These are phyloP conservation scores for Russula sp. DNA, from an alignment of 768 basidiomycete species.

Conservation along the genomic window DNA sequence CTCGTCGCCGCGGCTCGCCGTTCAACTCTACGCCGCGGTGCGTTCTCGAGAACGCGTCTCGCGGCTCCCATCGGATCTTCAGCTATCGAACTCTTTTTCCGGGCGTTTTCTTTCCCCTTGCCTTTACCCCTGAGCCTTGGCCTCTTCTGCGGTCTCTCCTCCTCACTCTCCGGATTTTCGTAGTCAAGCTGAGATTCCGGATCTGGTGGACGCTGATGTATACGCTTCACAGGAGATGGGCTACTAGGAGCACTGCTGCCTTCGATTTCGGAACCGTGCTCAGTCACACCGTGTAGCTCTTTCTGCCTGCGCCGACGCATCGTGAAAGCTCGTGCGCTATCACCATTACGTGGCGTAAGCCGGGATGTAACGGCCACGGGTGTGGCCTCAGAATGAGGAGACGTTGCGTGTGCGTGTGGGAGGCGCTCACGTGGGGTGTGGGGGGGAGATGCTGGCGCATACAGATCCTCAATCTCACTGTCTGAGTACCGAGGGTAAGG, in stretches of 20 bases:
- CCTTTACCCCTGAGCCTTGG: conserved; percentile 28
- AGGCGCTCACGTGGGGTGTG: conserved; percentile 22
- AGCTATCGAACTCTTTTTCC: conserved; percentile 37
- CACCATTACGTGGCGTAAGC: conserved; percentile 26
- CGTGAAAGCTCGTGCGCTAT: conserved; percentile 26
- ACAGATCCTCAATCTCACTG: conserved; percentile 30
- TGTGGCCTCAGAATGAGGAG: conserved; percentile 12
- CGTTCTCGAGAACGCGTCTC: conserved; percentile 19
- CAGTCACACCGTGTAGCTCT: conserved; percentile 19
- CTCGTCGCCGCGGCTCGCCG: background rate
- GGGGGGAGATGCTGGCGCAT: conserved; percentile 25
- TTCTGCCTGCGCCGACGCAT: conserved; percentile 29
- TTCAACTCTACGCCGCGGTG: conserved; percentile 11
- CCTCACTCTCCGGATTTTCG: conserved; percentile 27
- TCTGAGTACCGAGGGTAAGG: conserved; percentile 27
- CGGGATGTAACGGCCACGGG: conserved; percentile 8
- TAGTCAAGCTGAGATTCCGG: conserved; percentile 19
- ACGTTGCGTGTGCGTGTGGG: conserved; percentile 12
- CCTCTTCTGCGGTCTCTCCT: conserved; percentile 39
- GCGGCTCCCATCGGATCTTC: conserved; percentile 21
- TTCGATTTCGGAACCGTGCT: conserved; percentile 19
- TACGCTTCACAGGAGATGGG: conserved; percentile 29
- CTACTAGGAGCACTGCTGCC: conserved; percentile 24
- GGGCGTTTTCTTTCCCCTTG: conserved; percentile 32
- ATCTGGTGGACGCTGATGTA: conserved; percentile 14